A percentile compares a stretch with the other conserved stretches of the same genome.
phyloP scores from a whole-genome alignment of 163 green algal genomes.

The Chloromonas sp. region DNA sequence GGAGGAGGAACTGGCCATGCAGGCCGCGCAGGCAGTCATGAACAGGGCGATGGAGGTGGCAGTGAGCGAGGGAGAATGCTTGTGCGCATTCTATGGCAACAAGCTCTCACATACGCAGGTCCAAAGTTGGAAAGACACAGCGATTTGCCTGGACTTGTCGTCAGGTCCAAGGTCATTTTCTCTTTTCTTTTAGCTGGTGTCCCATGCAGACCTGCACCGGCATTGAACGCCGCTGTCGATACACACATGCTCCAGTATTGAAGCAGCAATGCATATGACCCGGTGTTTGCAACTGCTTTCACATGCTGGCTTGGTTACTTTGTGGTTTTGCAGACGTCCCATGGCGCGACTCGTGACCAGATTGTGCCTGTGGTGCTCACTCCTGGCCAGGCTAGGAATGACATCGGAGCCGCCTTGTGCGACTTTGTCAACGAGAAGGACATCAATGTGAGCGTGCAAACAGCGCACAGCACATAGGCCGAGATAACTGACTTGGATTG shows the following conservation, averaged over 20 bases:
- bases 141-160: no score
- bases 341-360: not conserved
- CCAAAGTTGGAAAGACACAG: no score
- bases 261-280: no score
- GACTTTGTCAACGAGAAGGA: not conserved
- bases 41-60: slow-evolving; percentile 4
- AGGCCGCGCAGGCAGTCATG: slow-evolving; percentile 8
- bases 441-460: not conserved
- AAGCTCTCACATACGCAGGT: no score
- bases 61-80: not conserved
- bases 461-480: not conserved
- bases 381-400: not conserved
- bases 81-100: not conserved
- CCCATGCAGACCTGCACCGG: no score
- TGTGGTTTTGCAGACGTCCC: not conserved
- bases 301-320: no score
- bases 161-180: no score
- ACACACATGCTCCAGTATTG: no score
- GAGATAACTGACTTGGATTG: not conserved
- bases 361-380: not conserved
- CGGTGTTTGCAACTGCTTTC: no score
- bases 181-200: no score
- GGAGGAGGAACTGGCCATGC: slow-evolving; percentile 4
- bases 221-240: no score
- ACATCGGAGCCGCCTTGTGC: not conserved